Evolutionary conservation across 1,284 basidiomycete genomes (phyloP), one percentile per base, ranked within the genome.

Genomic region (Tilletiaria anomala): DNA sequence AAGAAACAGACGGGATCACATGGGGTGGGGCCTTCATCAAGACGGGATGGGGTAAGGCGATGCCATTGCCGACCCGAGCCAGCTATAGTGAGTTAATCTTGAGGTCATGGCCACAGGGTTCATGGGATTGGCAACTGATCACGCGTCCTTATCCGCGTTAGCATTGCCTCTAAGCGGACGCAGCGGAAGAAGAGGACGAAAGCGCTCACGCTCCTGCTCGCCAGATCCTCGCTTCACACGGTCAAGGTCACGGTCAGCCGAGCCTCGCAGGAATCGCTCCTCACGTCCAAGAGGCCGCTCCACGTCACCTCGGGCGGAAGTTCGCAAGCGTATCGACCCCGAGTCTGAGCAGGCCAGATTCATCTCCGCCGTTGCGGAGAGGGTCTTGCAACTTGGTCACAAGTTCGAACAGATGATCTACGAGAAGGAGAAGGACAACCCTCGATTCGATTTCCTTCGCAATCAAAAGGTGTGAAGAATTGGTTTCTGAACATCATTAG

Each of bases 21-120:
- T 96, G 88, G 88, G 83, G 82, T 44, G 88, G 86, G 0, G 80
- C 74, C 29, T 67, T 83, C 18, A 70, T 97, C 15, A 75, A 83
- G 19, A 81, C 89, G 12, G 84, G 86, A 15, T 97, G 91, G 89
- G 89, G 88, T 56, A 96, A 94, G 67, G 81, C 85, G 2, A 83
- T 96, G 14, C 80, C 85, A 5, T 72, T 91, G 39, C 86, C n/a
- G n/a, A n/a, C n/a, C n/a, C n/a, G n/a, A n/a, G 75, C 88, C 1
- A 71, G 82, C 52, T 93, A 73, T 75, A 26, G 65, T 23, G 26
- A 11, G 83, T 83, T 60, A 65, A 80, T 65, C 21, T 10, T 11
- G 32, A n/a, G n/a, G n/a, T n/a, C n/a, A n/a, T n/a, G n/a, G n/a
- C n/a, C n/a, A n/a, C n/a, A n/a, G n/a, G n/a, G n/a, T n/a, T n/a